A percentile compares a stretch with the other conserved stretches of the same genome.
phyloP scores from a whole-genome alignment of 2,329 filamentous ascomycete species.

The Colletotrichum agaves region DNA sequence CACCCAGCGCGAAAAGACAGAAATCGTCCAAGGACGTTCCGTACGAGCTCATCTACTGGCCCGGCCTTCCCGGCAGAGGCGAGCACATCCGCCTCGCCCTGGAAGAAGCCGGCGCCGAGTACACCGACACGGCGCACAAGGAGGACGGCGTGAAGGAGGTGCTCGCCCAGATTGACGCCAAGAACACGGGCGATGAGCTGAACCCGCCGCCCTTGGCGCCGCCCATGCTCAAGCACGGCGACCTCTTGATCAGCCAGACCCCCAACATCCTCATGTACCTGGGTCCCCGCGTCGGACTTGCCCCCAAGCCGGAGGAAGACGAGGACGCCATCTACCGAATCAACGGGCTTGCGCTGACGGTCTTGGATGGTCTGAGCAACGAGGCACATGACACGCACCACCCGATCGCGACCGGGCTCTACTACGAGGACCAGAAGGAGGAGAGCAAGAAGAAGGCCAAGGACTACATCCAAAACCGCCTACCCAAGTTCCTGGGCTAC shows the following conservation, averaged over 20 bases:
- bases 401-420: conserved; percentile 67
- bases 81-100: conserved; percentile 79
- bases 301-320: conserved; percentile 55
- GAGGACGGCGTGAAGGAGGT: conserved; percentile 64
- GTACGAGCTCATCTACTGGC: conserved; percentile 79
- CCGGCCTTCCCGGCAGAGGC: conserved; percentile 76
- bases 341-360: conserved; percentile 73
- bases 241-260: conserved; percentile 74
- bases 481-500: conserved; percentile 79
- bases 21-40: conserved; percentile 55
- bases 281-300: conserved; percentile 68
- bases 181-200: conserved; percentile 58
- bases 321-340: conserved; percentile 64
- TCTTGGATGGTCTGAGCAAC: conserved; percentile 75
- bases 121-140: conserved; percentile 66
- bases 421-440: conserved; percentile 81
- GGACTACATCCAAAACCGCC: conserved; percentile 68
- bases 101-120: conserved; percentile 73
- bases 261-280: conserved; percentile 80
- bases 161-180: conserved; percentile 55
- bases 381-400: conserved; percentile 83
- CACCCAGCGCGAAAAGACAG: conserved; percentile 43
- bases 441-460: conserved; percentile 68
- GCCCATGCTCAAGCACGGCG: conserved; percentile 72
- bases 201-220: conserved; percentile 76